Conservation (phyloP, 176 grass and related monocot species). For the Poa pratensis region DNA sequence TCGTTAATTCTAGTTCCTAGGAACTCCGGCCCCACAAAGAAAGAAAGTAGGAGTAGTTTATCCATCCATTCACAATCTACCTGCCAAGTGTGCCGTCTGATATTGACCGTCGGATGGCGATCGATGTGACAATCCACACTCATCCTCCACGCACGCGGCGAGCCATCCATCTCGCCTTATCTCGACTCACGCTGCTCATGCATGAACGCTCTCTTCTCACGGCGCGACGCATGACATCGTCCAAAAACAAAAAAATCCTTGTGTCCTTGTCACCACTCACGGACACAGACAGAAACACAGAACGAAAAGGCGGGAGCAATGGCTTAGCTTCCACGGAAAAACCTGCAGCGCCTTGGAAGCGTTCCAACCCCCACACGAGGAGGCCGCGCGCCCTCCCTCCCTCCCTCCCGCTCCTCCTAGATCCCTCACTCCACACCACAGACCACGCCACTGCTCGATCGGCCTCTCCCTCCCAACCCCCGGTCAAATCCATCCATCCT, state of each 20-base stretch:
- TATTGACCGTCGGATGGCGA: neutral
- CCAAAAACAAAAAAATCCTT: neutral
- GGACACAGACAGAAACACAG: conserved; percentile 10
- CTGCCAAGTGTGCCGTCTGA: neutral
- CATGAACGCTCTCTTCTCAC: neutral
- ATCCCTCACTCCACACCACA: conserved; percentile 24
- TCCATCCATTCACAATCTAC: too few relatives aligned
- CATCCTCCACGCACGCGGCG: too few relatives aligned
- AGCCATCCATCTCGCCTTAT: too few relatives aligned
- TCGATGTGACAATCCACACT: neutral
- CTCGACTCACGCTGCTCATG: neutral
- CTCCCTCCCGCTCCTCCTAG: neutral
- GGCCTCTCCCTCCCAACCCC: conserved; percentile 21
- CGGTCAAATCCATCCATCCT: conserved; percentile 29
- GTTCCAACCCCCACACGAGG: conserved; percentile 34
- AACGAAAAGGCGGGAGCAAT: conserved; percentile 9
- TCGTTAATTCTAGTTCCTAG: too few relatives aligned
- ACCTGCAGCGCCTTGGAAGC: conserved; percentile 18
- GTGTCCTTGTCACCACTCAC: neutral
- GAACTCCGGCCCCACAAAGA: too few relatives aligned
- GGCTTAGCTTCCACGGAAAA: neutral
- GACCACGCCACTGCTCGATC: neutral
- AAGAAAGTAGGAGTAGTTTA: too few relatives aligned
- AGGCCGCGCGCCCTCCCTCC: neutral
- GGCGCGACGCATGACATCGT: neutral